Base-by-base conservation (phyloP, 495 filamentous ascomycete species). In the Bombardia bombarda region DNA sequence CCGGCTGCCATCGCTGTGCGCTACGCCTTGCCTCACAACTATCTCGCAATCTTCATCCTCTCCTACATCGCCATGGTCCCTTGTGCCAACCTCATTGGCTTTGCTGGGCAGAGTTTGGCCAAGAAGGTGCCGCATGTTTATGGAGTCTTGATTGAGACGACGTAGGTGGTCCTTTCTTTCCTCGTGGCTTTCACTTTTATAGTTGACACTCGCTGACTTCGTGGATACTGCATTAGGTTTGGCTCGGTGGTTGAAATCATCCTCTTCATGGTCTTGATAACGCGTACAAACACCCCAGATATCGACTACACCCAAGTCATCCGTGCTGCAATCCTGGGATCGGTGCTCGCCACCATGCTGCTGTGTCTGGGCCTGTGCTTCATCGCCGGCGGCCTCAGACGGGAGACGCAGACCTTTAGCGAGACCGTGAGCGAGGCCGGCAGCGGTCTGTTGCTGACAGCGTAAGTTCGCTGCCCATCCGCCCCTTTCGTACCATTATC, bases 51-150 rank as follows among this genome's bases (percentile, higher is more conserved):
- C n/a, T 73, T 72, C 37, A 57, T 59, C 19, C 53, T 72, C 4
- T 47, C 60, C 6, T 73, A 73, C 32, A 62, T 76, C 31, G 69
- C 73, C 41, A 96, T 97, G 82, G 75, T 95, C 4, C 90, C 89
- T 3, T 80, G 82, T 23, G 90, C 89, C 34, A 95, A 95, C 51
- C 61, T 95, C 38, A 72, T 95, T 21, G 87, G 87, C 0, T 95
- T 95, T 55, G 83, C 84, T 5, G 84, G 86, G 5, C 79, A 86
- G 51, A 84, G 93, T 57, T 61, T 94, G 46, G 82, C 84, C 1
- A 73, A 83, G 47, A 92, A 92, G 59, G 56, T 93, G 22, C 82
- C 83, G 14, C 84, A 84, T 53, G 84, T 90, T 17, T 49, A 83
- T 21, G 87, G 87, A 43, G 74, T 95, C 14, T 61, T 95, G 37